Conservation (phyloP, 2,329 filamentous ascomycete genomes). For the Sporothrix sp. region DNA sequence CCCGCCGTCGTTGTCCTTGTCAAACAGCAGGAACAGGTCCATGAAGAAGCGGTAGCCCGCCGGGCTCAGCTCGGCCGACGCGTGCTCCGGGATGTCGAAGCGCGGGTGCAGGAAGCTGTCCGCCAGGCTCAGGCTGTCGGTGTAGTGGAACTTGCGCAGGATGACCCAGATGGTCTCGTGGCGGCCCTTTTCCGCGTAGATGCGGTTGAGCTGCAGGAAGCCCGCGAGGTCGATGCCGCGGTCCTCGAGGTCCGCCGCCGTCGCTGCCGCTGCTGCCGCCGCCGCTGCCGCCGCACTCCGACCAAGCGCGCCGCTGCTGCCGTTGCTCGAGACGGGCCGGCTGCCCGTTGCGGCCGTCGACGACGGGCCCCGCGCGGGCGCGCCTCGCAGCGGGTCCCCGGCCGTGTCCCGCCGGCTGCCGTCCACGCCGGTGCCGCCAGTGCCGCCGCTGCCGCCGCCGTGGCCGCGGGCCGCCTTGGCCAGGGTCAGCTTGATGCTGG, state of each 20-base stretch:
- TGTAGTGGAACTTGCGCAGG: constrained; percentile 87
- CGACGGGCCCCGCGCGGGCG: not conserved
- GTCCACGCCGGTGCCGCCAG: constrained; percentile 40
- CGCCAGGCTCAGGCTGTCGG: constrained; percentile 84
- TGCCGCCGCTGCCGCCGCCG: constrained; percentile 55
- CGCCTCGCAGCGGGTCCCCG: not conserved
- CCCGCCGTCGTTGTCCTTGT: constrained; percentile 95
- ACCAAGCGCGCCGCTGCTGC: not conserved
- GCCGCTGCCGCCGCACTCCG: not conserved
- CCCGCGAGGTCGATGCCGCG: constrained; percentile 72
- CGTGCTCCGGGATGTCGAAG: constrained; percentile 85
- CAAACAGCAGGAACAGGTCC: constrained; percentile 86
- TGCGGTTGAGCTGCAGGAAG: constrained; percentile 84
- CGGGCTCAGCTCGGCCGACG: constrained; percentile 88
- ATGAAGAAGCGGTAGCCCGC: constrained; percentile 93
- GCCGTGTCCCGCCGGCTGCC: not conserved
- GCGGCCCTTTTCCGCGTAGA: constrained; percentile 93
- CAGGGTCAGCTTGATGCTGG: constrained; percentile 85
- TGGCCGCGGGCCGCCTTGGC: constrained; percentile 52
- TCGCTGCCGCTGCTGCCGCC: not conserved
- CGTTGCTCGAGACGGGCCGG: constrained; percentile 6
- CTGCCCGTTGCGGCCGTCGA: constrained; percentile 7
- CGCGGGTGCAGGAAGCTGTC: constrained; percentile 87
- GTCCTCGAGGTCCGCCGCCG: constrained; percentile 24
- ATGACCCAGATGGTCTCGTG: constrained; percentile 99